Base-by-base conservation (phyloP, 768 basidiomycete genomes). In the Leucosporidium scottii region DNA sequence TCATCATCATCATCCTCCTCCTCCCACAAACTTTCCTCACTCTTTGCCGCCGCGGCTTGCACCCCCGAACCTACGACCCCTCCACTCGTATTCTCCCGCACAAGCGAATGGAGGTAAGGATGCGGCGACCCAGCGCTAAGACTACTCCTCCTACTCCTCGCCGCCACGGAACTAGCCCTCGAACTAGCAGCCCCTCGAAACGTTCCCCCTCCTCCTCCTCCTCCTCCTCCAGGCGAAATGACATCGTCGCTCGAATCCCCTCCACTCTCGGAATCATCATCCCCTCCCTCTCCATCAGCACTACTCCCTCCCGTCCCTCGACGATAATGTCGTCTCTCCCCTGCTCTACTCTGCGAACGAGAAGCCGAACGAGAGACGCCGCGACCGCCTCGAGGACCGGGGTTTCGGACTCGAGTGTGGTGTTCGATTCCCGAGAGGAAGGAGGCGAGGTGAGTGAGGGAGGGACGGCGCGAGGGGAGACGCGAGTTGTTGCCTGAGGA, bases 371-470 rank as follows among this genome's bases (percentile, higher is more conserved):
- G 59, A 20, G 56, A 60, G 21, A 73, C 68, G 10, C 72, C 69
- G 10, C 72, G 57, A 4, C 66, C 66, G 31, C 64, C 68, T 15
- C 36, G 44, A 28, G 59, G 28, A 4, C 72, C 67, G 0, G 66
- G 66, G 4, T 64, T 60, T 0, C 66, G 64, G 15, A 70, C 66
- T 34, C 72, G 66, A 31, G 68, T 68, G 49, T 73, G 66, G 34
- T 73, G 72, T 50, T 62, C 64, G 25, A 73, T 65, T 5, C 69
- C 72, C 23, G 51, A 47, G 25, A 70, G 47, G 72, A 73, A 70
- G 27, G 31, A 34, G 18, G 68, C 65, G 60, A 73, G 66, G 61
- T 73, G 68, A 10, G 68, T 60, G 47, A 73, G 61, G 15, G 47
- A 48, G 8, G 69, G 69, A 17, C 63, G 63, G 34, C 61, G 56